A percentile compares a stretch with the other conserved stretches of the same genome.
phyloP scores from a whole-genome alignment of 352 stramenopile species.

The Phytopythium kandeliae region DNA sequence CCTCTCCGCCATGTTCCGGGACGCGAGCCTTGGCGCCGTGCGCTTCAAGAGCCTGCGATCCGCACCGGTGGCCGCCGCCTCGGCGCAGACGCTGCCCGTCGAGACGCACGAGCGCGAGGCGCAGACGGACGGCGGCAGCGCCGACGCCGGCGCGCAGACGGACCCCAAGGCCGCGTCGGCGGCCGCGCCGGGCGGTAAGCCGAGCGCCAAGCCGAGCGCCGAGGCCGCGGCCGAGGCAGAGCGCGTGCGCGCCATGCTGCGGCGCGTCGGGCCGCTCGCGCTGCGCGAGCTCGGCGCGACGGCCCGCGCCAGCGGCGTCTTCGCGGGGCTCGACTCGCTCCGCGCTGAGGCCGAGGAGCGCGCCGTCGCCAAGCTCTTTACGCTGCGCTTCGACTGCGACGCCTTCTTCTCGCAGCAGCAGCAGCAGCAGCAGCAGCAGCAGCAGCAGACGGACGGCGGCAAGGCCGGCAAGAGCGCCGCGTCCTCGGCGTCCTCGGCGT shows the following conservation, averaged over 20 bases:
- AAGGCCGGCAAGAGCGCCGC: slow-evolving; percentile 13
- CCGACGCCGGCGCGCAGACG: slow-evolving; percentile 39
- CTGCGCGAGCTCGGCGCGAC: slow-evolving; percentile 52
- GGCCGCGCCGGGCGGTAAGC: too few species aligned
- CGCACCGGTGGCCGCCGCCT: slow-evolving; percentile 22
- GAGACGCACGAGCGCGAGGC: slow-evolving; percentile 27
- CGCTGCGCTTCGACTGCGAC: slow-evolving; percentile 67
- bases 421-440: slow-evolving; percentile 8
- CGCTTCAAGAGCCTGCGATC: slow-evolving; percentile 52
- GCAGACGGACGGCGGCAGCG: slow-evolving; percentile 29
- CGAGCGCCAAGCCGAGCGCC: slow-evolving; percentile 10
- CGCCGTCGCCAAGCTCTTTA: slow-evolving; percentile 52
- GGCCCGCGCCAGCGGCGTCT: slow-evolving; percentile 31
- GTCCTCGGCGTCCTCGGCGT: slow-evolving; percentile 3
- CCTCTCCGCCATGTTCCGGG: slow-evolving; percentile 57
- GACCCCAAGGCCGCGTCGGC: slow-evolving; percentile 12
- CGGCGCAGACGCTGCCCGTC: slow-evolving; percentile 24
- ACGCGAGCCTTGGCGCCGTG: slow-evolving; percentile 38
- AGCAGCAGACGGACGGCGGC: slow-evolving; percentile 7
- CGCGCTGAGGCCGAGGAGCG: slow-evolving; percentile 65
- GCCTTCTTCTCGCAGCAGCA: slow-evolving; percentile 52
- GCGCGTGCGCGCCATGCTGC: slow-evolving; percentile 29
- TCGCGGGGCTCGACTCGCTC: slow-evolving; percentile 48
- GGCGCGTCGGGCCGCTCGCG: slow-evolving; percentile 41
- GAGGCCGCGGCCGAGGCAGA: slow-evolving; percentile 29